phyloP scores from a whole-genome alignment of 1,139 yeast genomes.

The Suhomyces terraborum region DNA sequence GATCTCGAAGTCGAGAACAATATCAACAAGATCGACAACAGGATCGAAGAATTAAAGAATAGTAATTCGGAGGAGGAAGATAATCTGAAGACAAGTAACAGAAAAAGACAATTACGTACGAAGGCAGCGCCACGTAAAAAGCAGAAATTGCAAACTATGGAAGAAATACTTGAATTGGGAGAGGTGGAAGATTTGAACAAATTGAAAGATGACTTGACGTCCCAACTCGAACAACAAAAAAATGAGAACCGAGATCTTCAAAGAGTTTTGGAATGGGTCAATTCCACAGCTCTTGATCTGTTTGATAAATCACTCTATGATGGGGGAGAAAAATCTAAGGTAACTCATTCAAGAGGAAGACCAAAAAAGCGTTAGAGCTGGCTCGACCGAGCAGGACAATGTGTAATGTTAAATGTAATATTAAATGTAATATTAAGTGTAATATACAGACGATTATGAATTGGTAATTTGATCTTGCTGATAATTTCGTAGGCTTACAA shows the following conservation, averaged over 20 bases:
- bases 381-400: constrained; percentile 1
- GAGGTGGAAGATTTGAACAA: constrained; percentile 32
- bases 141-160: constrained; percentile 27
- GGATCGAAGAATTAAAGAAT: constrained; percentile 22
- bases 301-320: constrained; percentile 58
- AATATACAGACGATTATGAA: constrained; percentile 1
- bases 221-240: constrained; percentile 31
- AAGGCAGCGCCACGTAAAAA: constrained; percentile 23
- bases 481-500: too few species aligned
- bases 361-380: constrained; percentile 6
- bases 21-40: constrained; percentile 19
- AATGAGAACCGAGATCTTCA: constrained; percentile 42
- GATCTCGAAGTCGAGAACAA: constrained; percentile 36
- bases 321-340: constrained; percentile 48
- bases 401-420: constrained; percentile 7
- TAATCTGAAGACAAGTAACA: constrained; percentile 18
- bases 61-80: constrained; percentile 25
- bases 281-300: constrained; percentile 54
- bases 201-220: constrained; percentile 29
- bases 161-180: constrained; percentile 35
- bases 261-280: constrained; percentile 62
- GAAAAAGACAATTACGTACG: constrained; percentile 21
- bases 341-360: constrained; percentile 21
- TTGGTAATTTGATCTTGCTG: not conserved
- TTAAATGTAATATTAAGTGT: constrained; percentile 2